Evolutionary conservation across 106 monocot genomes (phyloP), one percentile per base, ranked within the genome.

Genomic region (Dioscorea dumetorum): DNA sequence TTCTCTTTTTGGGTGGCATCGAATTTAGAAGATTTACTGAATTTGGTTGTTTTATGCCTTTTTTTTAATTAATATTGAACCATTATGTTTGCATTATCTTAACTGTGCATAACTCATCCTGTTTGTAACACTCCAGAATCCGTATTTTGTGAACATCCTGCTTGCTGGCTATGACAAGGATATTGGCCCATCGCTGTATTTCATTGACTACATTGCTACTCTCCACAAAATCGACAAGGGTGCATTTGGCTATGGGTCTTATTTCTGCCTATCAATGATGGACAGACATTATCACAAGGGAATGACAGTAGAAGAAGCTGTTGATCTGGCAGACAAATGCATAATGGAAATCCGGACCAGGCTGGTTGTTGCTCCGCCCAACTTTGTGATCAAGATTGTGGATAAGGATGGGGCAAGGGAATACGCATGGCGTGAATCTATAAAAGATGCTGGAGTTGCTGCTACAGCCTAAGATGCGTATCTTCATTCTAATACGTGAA

Each of bases 221-320:
- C 76, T 90, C 17, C 94, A 94, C 82, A 94, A 94, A 68, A 73
- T 94, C 22, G 94, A 94, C 24, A 94, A 94, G 72, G 94, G 90
- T 24, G 94, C 90, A 33, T 94, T 94, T 61, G 94, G 94, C 2
- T 90, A 90, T 24, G 94, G 84, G 0, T 90, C 87, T 34, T 90
- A 84, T 48, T 94, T 94, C 64, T 71, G 73, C 53, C 70, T 94
- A 24, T 70, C 94, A 10, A 73, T 83, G 76, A 94, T 94, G 94
- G 90, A 94, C 57, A 73, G 90, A 23, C 69, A 87, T 32, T 94
- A 90, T 48, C 87, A 80, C 61, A 72, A 70, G 9, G 87, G 79
- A 8, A 94, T 94, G 94, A 85, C 87, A 2, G 31, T 94, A 17
- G 84, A 87, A 24, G 85, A 90, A 71, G 94, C 94, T 7, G 58